A percentile compares a stretch with the other conserved stretches of the same genome.
Conservation (phyloP, 192 early-diverging fungal species). For the Coemansia sp. region DNA sequence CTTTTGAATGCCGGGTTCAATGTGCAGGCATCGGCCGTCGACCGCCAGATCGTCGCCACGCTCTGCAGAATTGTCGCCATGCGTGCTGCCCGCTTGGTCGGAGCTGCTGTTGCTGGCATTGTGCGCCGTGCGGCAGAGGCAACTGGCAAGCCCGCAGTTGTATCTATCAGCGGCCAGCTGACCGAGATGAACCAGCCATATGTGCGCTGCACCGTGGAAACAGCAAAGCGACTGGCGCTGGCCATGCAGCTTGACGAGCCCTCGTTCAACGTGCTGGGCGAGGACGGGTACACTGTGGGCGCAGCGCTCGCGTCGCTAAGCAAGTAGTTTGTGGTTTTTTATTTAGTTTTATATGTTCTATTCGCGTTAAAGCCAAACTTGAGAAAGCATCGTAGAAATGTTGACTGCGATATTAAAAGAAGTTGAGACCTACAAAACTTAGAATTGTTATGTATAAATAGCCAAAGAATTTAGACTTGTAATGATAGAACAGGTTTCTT, state of each 20-base stretch:
- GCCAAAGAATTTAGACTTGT: too few species aligned
- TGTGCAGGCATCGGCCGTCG: conserved; percentile 63
- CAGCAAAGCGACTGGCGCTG: conserved; percentile 9
- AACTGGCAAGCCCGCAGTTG: conserved; percentile 13
- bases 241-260: conserved; percentile 10
- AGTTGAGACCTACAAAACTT: too few species aligned
- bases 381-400: too few species aligned
- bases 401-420: too few species aligned
- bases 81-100: conserved; percentile 79
- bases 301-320: conserved; percentile 33
- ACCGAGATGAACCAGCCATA: conserved; percentile 53
- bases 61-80: conserved; percentile 80
- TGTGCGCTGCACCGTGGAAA: conserved; percentile 26
- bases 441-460: too few species aligned
- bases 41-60: conserved; percentile 77
- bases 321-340: conserved; percentile 6
- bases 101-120: conserved; percentile 60
- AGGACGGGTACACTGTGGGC: conserved; percentile 41
- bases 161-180: conserved; percentile 45
- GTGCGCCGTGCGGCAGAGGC: conserved; percentile 24
- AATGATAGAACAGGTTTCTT: too few species aligned
- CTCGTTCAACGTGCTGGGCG: conserved; percentile 33
- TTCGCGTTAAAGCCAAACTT: background rate
- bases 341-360: conserved; percentile 2
- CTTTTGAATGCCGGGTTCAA: conserved; percentile 71